Evolutionary conservation across 176 grass and related monocot species (phyloP), one percentile per base, ranked within the genome.

Genomic region (Rhynchospora breviuscula): DNA sequence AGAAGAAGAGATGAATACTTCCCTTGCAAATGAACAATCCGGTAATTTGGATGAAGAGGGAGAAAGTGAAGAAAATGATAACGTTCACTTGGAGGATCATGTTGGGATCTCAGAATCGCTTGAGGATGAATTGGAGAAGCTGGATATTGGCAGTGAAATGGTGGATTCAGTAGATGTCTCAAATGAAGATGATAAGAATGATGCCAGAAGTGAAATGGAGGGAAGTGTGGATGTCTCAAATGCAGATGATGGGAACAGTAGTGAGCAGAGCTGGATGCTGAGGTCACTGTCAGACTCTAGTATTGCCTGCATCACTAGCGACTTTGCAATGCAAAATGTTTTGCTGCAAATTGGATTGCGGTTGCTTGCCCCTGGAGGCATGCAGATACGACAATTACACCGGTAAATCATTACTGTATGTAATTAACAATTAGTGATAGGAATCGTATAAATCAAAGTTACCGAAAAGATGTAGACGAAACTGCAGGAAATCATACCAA

Each of bases 291-390:
- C 96, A 11, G 93, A 99, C 86, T 99, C 96, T 5, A 93, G 88
- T 84, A 81, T 99, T 43, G 96, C 96, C 1, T 99, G 96, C 73
- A 61, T 93, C 79, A 99, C 96, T 47, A 89, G 90, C 81, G 96
- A 99, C 35, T 99, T 91, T 75, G 96, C 96, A 45, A 99, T 99
- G 96, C 96, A 99, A 85, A 99, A 99, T 84, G 97, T 99, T 87
- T 86, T 99, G 65, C 71, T 99, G 60, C 97, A 96, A 83, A 96
- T 99, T 85, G 97, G 97, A 65, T 90, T 99, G 8, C 91, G 93
- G 40, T 85, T 99, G 35, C 86, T 96, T 73, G 97, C 97, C 35
- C 89, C 93, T 79, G 93, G 93, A 62, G 97, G 97, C 59, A 99
- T 99, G 97, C 97, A 99, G 75, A 93, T 96, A 73, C 88, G 91